Base-by-base conservation (phyloP, 2,329 filamentous ascomycete species). In the Talaromyces amestolkiae region DNA sequence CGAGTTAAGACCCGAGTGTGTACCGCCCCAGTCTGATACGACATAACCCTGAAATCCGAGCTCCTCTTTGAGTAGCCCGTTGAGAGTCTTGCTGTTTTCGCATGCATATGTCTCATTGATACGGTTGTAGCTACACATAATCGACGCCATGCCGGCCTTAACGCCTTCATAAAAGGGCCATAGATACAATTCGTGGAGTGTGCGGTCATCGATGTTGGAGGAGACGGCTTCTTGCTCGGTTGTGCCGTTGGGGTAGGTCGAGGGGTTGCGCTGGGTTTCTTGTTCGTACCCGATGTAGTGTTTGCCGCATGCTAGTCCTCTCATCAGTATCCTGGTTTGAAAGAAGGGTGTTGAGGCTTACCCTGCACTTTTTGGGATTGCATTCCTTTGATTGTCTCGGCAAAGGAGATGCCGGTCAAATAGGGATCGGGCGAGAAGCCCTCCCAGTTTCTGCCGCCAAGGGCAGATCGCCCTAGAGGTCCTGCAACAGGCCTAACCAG, bases 231-330 rank as follows among this genome's bases (percentile, higher is more conserved):
- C 68, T 53, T 72, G 71, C 64, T 70, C 80, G 72, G 43, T 76
- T 13, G 37, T 56, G 80, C 70, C 73, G 78, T 77, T 68, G 78
- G 69, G 78, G 69, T 19, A 75, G 69, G 66, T 78, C 73, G 24
- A 78, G 72, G 66, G 75, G 71, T 88, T 85, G 71, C 88, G 86
- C 69, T 88, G 86, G 63, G 86, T 73, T 86, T 91, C 89, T 75
- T 92, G 89, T 74, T 92, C 89, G 74, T 92, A 90, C 37, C 83
- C 84, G 61, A 91, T 78, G 65, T 74, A 83, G 68, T 81, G 83
- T 71, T 83, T 81, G 17, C 76, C 76, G 56, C 74, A 78, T 35
- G 80, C 78, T 60, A 78, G 71, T 13, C 80, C 11, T 56, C 73
- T 67, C 72, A 78, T 67, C 17, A 39, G 27, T 47, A 87, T 84